Evolutionary conservation across 331 rosid species (phyloP).

Genomic region (Spiraea crenata): DNA sequence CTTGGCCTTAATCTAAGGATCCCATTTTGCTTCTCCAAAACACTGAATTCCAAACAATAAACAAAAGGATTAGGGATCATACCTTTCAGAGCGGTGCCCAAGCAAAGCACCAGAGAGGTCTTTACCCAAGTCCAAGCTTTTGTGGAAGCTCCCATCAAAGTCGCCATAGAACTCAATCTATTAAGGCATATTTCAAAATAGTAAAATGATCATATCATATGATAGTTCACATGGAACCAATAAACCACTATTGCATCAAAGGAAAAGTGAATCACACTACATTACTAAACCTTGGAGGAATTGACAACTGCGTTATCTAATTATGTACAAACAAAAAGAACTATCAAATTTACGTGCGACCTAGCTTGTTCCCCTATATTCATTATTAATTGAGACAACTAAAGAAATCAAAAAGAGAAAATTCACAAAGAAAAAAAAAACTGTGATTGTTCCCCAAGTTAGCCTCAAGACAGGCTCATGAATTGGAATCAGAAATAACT

Average conservation of each 20-base stretch:
- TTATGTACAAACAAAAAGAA: background rate
- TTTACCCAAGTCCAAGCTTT: slow-evolving; percentile 72
- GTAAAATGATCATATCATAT: background rate
- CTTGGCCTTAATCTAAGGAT: background rate
- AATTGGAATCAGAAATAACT: background rate
- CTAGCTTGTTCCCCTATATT: background rate
- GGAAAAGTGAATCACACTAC: background rate
- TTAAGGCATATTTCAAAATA: slow-evolving; percentile 10
- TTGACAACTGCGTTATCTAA: background rate
- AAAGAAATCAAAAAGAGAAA: background rate
- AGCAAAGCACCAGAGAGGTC: slow-evolving; percentile 91
- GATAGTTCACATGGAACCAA: background rate
- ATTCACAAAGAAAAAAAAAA: background rate
- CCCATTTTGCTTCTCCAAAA: too few relatives aligned
- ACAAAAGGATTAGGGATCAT: slow-evolving; percentile 1
- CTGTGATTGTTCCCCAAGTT: background rate
- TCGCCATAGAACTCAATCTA: slow-evolving; percentile 96
- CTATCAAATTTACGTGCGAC: background rate
- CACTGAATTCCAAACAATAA: background rate
- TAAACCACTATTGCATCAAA: background rate
- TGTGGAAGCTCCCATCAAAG: slow-evolving; percentile 90
- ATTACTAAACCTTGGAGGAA: background rate
- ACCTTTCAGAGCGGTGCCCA: slow-evolving; percentile 88
- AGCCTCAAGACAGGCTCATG: background rate
- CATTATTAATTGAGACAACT: background rate